These are phyloP conservation scores for Arctium minus DNA, from an alignment of 129 eudicot species.

Conservation along the genomic window DNA sequence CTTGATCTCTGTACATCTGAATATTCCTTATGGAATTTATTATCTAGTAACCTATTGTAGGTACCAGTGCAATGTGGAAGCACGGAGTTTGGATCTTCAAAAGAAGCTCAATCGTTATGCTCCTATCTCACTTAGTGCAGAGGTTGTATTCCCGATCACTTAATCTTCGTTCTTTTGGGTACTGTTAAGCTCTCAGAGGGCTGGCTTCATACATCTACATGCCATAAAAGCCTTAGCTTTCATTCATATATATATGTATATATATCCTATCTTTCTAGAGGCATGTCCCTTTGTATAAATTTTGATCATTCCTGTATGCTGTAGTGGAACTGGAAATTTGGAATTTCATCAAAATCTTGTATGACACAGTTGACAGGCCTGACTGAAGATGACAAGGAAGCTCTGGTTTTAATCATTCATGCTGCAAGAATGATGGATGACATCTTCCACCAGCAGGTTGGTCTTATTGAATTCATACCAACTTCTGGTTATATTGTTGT, in stretches of 20 bases:
- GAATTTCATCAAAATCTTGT: constrained; percentile 4
- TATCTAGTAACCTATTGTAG: constrained; percentile 34
- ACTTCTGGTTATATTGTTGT: background rate
- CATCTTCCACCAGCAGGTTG: constrained; percentile 70
- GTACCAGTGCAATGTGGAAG: constrained; percentile 65
- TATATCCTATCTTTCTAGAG: background rate
- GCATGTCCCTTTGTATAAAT: background rate
- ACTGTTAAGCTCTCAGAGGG: background rate
- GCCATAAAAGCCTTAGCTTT: background rate
- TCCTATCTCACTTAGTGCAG: constrained; percentile 65
- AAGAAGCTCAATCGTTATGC: constrained; percentile 83
- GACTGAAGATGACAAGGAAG: constrained; percentile 68
- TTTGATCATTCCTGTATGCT: constrained; percentile 1
- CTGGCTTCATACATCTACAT: background rate
- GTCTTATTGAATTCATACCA: constrained; percentile 5
- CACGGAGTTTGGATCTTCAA: constrained; percentile 61
- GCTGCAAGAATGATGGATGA: constrained; percentile 84
- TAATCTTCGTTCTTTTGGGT: constrained; percentile 5
- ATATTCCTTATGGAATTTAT: constrained; percentile 1
- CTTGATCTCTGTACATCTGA: constrained; percentile 1
- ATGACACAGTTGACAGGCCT: constrained; percentile 66
- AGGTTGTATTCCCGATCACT: constrained; percentile 45
- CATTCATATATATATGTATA: background rate
- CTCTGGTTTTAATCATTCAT: constrained; percentile 53
- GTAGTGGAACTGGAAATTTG: background rate